Evolutionary conservation across 164 flowering plant genomes (phyloP), one percentile per base, ranked within the genome.

Genomic region (Liriodendron chinense): DNA sequence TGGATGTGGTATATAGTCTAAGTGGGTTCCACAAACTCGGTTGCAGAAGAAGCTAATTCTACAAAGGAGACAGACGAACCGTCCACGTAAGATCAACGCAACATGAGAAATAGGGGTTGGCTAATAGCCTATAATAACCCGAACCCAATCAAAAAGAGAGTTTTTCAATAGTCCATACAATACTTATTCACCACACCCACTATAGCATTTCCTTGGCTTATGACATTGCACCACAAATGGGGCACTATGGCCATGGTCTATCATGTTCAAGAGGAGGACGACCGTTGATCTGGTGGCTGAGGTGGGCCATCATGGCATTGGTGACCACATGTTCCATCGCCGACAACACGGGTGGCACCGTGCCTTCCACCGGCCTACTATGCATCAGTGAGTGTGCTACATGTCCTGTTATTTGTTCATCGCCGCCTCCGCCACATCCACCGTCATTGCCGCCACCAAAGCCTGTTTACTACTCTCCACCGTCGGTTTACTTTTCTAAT

Each of bases 301-400:
- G 67, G 70, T 61, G 71, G 69, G 74, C 57, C 43, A 50, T 79
- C 78, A 63, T 79, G 50, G 74, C 24, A 24, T 9, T 67, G 64
- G 49, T 72, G 65, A 47, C 79, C 75, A 26, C 56, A 3, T 70
- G 73, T 13, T 71, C 65, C 20, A 50, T 48, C 13, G 70, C 84
- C 18, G 83, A 69, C 0, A 86, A 78, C 47, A 77, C 76, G 72
- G 66, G 22, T 1, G 77, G 68, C 34, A 69, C 24, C 1, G 9
- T 22, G 7, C 81, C 86, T 1, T 20, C 74, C 12, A 25, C 86
- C 1, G 84, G 88, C 47, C 50, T 81, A 49, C 77, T 89, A 5
- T 90, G 94, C 78, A 87, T 89, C 50, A 90, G 94, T 57, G 87
- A 90, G 0, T 90, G 94, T 64, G 70, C 73, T 0, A 83, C 87